Conservation (phyloP, 1,284 basidiomycete genomes). For the Apiotrichum siamense region DNA sequence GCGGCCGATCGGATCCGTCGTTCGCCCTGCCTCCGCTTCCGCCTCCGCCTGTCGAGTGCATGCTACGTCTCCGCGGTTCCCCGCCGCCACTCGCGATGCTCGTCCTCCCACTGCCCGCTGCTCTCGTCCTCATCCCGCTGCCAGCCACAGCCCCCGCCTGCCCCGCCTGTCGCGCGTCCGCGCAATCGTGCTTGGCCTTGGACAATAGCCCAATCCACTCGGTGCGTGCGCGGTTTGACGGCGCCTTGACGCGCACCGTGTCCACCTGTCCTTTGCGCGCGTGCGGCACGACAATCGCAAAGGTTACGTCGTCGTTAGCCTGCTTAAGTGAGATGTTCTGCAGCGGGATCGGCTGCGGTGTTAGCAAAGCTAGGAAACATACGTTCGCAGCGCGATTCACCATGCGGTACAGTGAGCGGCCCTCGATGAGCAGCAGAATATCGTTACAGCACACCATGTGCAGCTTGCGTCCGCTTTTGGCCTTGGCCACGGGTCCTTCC, state of each 20-base stretch:
- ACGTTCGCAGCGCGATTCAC: slow-evolving; percentile 69
- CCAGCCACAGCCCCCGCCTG: background rate
- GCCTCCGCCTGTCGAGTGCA: too few species aligned
- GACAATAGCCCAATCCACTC: slow-evolving; percentile 26
- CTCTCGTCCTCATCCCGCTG: too few species aligned
- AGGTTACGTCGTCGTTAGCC: slow-evolving; percentile 57
- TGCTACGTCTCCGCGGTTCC: too few species aligned
- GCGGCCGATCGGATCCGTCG: too few species aligned
- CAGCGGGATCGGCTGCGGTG: slow-evolving; percentile 49
- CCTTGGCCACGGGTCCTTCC: slow-evolving; percentile 71
- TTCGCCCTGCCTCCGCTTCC: too few species aligned
- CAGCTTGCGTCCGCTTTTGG: slow-evolving; percentile 75
- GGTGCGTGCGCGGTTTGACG: slow-evolving; percentile 7
- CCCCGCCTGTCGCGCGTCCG: slow-evolving; percentile 1
- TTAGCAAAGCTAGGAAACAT: slow-evolving; percentile 55
- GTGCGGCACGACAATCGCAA: slow-evolving; percentile 51
- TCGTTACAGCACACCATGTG: slow-evolving; percentile 73
- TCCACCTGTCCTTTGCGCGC: background rate
- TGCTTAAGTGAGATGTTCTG: slow-evolving; percentile 34
- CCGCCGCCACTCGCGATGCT: too few species aligned
- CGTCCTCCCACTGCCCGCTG: too few species aligned
- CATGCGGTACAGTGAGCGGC: slow-evolving; percentile 69
- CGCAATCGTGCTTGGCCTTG: slow-evolving; percentile 4
- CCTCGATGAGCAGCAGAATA: slow-evolving; percentile 69
- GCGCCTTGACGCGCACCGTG: slow-evolving; percentile 12